Evolutionary conservation across 2,329 filamentous ascomycete genomes (phyloP).

Genomic region (Ophidiomyces ophidiicola): DNA sequence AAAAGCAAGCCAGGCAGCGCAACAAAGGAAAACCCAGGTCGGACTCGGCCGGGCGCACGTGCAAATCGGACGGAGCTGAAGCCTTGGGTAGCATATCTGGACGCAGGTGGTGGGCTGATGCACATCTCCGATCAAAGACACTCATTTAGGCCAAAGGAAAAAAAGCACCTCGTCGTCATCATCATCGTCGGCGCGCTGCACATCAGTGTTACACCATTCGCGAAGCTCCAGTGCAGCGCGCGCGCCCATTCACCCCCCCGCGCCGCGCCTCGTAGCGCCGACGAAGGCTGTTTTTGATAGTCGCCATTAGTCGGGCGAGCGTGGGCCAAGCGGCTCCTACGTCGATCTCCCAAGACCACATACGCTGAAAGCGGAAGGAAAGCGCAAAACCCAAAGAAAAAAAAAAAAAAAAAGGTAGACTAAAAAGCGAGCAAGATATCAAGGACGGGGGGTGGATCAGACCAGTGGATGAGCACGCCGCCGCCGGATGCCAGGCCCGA

Average conservation of each 20-base stretch:
- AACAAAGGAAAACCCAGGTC: too few relatives aligned
- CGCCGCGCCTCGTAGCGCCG: too few relatives aligned
- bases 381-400: constrained; percentile 7
- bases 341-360: not conserved
- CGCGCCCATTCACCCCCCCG: too few relatives aligned
- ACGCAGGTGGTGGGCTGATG: not conserved
- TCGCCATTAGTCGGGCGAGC: constrained; percentile 1
- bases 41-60: too few relatives aligned
- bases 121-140: too few relatives aligned
- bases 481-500: constrained; percentile 51
- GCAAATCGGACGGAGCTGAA: not conserved
- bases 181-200: too few relatives aligned
- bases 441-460: constrained; percentile 27
- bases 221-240: too few relatives aligned
- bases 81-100: not conserved
- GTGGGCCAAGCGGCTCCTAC: not conserved
- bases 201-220: too few relatives aligned
- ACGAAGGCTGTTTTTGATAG: too few relatives aligned
- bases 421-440: constrained; percentile 11
- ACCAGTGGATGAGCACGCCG: constrained; percentile 58
- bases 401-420: constrained; percentile 8
- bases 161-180: too few relatives aligned
- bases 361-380: constrained; percentile 1
- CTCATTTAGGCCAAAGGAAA: too few relatives aligned
- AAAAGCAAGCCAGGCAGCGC: too few relatives aligned